phyloP scores from a whole-genome alignment of 2,329 filamentous ascomycete species.

The Nemania serpens region DNA sequence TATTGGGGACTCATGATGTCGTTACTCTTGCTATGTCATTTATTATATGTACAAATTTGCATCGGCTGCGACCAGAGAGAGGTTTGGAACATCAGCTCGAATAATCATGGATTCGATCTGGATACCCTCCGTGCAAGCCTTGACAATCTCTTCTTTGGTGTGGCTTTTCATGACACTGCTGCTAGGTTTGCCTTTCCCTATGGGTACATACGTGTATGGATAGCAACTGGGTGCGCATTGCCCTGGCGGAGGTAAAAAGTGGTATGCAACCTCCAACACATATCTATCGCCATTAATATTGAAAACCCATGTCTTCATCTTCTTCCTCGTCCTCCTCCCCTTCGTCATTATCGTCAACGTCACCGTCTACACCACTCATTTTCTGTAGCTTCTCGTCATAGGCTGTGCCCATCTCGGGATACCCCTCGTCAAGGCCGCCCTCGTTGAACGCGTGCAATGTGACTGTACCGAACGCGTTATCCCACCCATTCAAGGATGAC shows the following conservation, averaged over 20 bases:
- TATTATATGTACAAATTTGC: slow-evolving; percentile 33
- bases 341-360: slow-evolving; percentile 21
- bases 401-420: slow-evolving; percentile 60
- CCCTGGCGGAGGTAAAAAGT: too few species aligned
- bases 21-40: slow-evolving; percentile 24
- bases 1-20: background rate
- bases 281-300: background rate
- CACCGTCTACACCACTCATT: slow-evolving; percentile 19
- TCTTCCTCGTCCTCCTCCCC: slow-evolving; percentile 16
- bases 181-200: background rate
- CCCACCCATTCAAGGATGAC: slow-evolving; percentile 81
- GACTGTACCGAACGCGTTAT: slow-evolving; percentile 73
- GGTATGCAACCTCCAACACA: too few species aligned
- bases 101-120: background rate
- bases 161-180: background rate
- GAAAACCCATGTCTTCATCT: background rate
- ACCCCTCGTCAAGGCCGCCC: slow-evolving; percentile 65
- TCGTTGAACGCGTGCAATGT: slow-evolving; percentile 81
- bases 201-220: background rate
- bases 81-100: slow-evolving; percentile 5
- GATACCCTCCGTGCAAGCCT: background rate
- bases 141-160: too few species aligned
- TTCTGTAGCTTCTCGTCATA: slow-evolving; percentile 64
- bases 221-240: background rate
- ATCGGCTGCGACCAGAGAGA: slow-evolving; percentile 16